phyloP scores from a whole-genome alignment of 2,329 filamentous ascomycete species.

The Colletotrichum sp. region DNA sequence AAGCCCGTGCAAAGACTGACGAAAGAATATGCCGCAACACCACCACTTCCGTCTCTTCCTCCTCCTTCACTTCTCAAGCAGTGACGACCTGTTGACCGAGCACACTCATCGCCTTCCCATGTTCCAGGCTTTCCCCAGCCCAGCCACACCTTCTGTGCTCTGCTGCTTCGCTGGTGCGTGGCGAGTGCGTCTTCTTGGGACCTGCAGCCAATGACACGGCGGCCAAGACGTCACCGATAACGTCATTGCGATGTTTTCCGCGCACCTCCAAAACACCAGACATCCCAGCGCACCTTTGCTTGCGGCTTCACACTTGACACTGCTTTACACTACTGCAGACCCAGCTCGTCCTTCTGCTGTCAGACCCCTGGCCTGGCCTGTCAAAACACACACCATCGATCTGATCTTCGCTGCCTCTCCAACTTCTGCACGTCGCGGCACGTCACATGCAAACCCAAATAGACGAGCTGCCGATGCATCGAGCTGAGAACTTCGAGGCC shows the following conservation, averaged over 20 bases:
- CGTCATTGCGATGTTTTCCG: conserved; percentile 7
- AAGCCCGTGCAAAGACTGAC: background rate
- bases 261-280: background rate
- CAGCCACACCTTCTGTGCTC: conserved; percentile 18
- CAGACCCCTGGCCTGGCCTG: background rate
- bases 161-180: conserved; percentile 3
- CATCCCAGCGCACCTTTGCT: background rate
- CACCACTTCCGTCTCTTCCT: background rate
- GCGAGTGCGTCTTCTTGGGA: conserved; percentile 7
- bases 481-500: background rate
- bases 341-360: background rate
- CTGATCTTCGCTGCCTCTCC: background rate
- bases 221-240: conserved; percentile 20
- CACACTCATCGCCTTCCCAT: background rate
- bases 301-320: no score
- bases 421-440: background rate
- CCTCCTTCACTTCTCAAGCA: background rate
- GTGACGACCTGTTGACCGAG: conserved; percentile 13
- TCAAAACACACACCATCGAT: background rate
- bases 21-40: background rate
- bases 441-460: background rate
- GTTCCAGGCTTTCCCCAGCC: conserved; percentile 16
- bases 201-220: conserved; percentile 9
- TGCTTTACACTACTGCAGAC: background rate
- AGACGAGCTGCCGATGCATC: background rate